Percentiles rank a stretch among this genome's conserved stretches.
These are phyloP conservation scores for Blastocystis sp. DNA, from an alignment of 352 stramenopile species.

Conservation along the genomic window DNA sequence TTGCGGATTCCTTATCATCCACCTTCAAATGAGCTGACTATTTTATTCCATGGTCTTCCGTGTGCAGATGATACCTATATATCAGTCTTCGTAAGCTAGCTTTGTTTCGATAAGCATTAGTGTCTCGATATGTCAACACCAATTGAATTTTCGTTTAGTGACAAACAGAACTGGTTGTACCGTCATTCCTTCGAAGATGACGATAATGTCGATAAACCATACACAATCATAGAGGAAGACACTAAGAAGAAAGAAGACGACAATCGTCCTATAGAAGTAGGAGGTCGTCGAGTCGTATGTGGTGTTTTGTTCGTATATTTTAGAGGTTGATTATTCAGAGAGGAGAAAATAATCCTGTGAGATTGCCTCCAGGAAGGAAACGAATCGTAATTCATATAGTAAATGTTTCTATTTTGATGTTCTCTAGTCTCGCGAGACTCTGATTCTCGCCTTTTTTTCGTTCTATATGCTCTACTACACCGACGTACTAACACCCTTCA, in stretches of 20 bases:
- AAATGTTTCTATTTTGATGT: neutral
- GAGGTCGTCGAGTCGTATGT: neutral
- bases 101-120: neutral
- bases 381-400: neutral
- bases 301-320: neutral
- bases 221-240: neutral
- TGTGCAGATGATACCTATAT: neutral
- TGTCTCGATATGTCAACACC: neutral
- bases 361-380: neutral
- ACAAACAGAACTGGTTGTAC: neutral
- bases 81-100: neutral
- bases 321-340: neutral
- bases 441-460: neutral
- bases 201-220: neutral
- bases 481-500: neutral
- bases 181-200: neutral
- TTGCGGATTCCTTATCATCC: neutral
- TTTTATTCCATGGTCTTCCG: neutral
- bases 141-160: neutral
- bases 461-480: constrained; percentile 24
- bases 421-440: neutral
- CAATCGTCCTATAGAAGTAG: neutral
- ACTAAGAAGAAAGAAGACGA: neutral
- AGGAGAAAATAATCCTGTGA: neutral
- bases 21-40: neutral